phyloP scores from a whole-genome alignment of 2,329 filamentous ascomycete genomes.

The Botrytis hyacinthi region DNA sequence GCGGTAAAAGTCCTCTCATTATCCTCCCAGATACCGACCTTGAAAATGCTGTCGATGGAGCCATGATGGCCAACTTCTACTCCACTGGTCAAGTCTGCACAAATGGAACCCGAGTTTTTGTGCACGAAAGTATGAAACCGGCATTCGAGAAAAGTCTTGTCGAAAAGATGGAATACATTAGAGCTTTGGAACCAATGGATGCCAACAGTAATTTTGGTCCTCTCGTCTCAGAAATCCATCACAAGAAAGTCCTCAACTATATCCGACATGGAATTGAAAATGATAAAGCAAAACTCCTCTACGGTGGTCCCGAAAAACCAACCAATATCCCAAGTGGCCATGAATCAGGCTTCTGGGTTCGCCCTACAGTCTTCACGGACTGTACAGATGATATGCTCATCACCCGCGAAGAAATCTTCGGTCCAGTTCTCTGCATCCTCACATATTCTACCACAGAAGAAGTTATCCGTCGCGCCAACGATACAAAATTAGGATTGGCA shows the following conservation, averaged over 20 bases:
- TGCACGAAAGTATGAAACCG: conserved; percentile 63
- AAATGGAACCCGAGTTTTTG: conserved; percentile 85
- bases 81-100: conserved; percentile 90
- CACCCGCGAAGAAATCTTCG: conserved; percentile 81
- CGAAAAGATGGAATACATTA: conserved; percentile 67
- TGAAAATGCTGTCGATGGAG: conserved; percentile 78
- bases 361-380: conserved; percentile 81
- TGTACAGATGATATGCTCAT: conserved; percentile 82
- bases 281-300: conserved; percentile 72
- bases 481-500: conserved; percentile 74
- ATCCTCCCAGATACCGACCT: conserved; percentile 78
- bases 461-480: conserved; percentile 70
- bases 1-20: conserved; percentile 79
- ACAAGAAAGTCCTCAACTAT: conserved; percentile 74
- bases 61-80: conserved; percentile 94
- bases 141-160: conserved; percentile 68
- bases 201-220: conserved; percentile 78
- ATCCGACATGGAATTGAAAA: conserved; percentile 70
- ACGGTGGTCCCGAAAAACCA: conserved; percentile 64
- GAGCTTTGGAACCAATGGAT: conserved; percentile 72
- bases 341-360: conserved; percentile 73
- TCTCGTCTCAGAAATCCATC: conserved; percentile 70
- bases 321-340: conserved; percentile 38
- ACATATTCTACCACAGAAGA: conserved; percentile 69
- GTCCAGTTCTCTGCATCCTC: conserved; percentile 80